Evolutionary conservation across 805 yeast genomes (phyloP).

Genomic region (Wickerhamomyces sydowiorum): DNA sequence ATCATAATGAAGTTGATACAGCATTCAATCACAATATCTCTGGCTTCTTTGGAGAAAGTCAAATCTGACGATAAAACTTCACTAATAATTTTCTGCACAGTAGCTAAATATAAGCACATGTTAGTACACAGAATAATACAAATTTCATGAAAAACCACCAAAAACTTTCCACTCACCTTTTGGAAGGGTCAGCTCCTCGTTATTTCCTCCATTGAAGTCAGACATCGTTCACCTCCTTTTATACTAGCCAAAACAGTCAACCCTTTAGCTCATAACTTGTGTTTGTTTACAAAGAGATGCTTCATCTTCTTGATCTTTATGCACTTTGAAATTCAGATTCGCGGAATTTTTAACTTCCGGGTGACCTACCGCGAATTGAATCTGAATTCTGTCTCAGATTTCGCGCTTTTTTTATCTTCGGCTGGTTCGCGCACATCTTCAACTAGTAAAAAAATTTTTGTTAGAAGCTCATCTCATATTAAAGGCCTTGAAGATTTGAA

Average conservation of each 20-base stretch:
- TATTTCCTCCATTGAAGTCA: slow-evolving; percentile 13
- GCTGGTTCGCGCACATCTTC: not conserved
- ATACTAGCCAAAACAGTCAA: not conserved
- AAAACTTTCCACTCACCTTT: slow-evolving; percentile 27
- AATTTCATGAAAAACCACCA: not conserved
- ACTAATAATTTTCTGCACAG: slow-evolving; percentile 89
- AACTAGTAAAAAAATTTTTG: slow-evolving; percentile 1
- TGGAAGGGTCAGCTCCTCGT: slow-evolving; percentile 39
- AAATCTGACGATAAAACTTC: slow-evolving; percentile 88
- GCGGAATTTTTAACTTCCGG: not conserved
- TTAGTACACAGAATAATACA: slow-evolving; percentile 1
- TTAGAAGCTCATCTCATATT: slow-evolving; percentile 9
- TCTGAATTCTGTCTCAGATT: too few relatives aligned
- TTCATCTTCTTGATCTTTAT: too few relatives aligned
- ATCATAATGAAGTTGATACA: slow-evolving; percentile 96
- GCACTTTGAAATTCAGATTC: too few relatives aligned
- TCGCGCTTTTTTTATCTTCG: not conserved
- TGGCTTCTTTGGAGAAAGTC: slow-evolving; percentile 85
- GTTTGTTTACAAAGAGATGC: too few relatives aligned
- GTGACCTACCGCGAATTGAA: not conserved
- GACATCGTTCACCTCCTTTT: slow-evolving; percentile 10
- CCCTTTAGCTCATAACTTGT: not conserved
- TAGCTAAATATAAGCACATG: slow-evolving; percentile 47
- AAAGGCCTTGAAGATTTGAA: not conserved
- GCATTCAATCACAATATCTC: slow-evolving; percentile 93